phyloP scores from a whole-genome alignment of 129 eudicot species.

The Escallonia rubra region DNA sequence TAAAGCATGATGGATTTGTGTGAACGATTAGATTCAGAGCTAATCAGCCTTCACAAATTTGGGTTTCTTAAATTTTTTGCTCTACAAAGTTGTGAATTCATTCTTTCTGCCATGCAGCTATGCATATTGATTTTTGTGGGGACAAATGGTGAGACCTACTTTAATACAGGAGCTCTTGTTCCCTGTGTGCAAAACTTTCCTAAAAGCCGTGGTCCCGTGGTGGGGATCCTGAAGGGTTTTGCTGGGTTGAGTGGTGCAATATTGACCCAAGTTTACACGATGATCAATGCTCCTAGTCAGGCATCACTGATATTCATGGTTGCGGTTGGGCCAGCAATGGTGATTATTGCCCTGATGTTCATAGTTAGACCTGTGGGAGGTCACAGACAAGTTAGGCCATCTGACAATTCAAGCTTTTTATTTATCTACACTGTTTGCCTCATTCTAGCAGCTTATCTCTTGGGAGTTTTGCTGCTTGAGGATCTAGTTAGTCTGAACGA shows the following conservation, averaged over 20 bases:
- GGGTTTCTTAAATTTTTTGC: not conserved
- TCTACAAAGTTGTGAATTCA: not conserved
- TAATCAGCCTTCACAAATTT: no score
- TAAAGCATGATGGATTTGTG: no score
- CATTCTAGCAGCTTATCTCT: slow-evolving; percentile 55
- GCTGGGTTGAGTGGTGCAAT: slow-evolving; percentile 76
- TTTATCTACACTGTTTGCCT: slow-evolving; percentile 42
- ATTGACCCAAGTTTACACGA: slow-evolving; percentile 51
- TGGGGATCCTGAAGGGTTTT: slow-evolving; percentile 63
- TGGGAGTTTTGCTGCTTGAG: slow-evolving; percentile 44
- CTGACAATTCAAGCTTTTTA: slow-evolving; percentile 41
- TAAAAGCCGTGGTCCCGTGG: slow-evolving; percentile 62
- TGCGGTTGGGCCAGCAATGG: slow-evolving; percentile 65
- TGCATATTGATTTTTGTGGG: slow-evolving; percentile 63
- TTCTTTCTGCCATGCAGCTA: slow-evolving; percentile 32
- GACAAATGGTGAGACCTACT: slow-evolving; percentile 66
- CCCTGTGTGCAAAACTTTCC: slow-evolving; percentile 71
- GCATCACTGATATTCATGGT: slow-evolving; percentile 49
- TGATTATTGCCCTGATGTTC: slow-evolving; percentile 59
- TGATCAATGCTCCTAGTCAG: slow-evolving; percentile 45
- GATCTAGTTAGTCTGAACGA: slow-evolving; percentile 35
- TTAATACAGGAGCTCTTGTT: slow-evolving; percentile 61
- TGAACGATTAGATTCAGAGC: no score
- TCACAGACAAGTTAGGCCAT: slow-evolving; percentile 38
- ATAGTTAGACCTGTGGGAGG: slow-evolving; percentile 60